phyloP scores from a whole-genome alignment of 129 eudicot genomes.

The Cynara cardunculus region DNA sequence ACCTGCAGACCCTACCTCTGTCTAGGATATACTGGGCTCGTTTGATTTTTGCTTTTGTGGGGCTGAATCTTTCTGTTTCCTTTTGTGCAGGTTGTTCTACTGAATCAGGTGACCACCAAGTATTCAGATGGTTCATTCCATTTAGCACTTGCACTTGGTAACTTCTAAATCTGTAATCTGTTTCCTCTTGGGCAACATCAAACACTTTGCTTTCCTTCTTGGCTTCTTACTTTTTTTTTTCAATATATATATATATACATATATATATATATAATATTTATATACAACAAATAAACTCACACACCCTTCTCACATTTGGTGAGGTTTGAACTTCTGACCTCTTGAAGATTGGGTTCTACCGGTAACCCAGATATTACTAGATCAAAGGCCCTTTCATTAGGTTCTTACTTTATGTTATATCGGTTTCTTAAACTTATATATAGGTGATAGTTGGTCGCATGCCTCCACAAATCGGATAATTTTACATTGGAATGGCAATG shows the following conservation, averaged over 20 bases:
- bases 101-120: slow-evolving; percentile 90
- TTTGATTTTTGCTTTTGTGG: background rate
- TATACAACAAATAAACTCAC: background rate
- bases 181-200: background rate
- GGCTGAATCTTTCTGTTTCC: background rate
- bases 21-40: too few species aligned
- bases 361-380: background rate
- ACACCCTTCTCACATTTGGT: background rate
- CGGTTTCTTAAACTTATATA: slow-evolving; percentile 13
- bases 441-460: slow-evolving; percentile 98
- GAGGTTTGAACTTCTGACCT: background rate
- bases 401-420: background rate
- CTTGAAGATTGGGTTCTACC: background rate
- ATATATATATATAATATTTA: background rate
- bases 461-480: slow-evolving; percentile 85
- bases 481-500: slow-evolving; percentile 81
- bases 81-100: slow-evolving; percentile 67
- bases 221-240: background rate
- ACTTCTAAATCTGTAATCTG: background rate
- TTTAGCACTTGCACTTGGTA: slow-evolving; percentile 91
- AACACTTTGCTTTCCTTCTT: background rate
- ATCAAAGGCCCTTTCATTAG: background rate
- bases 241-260: too few species aligned
- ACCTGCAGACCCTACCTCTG: too few species aligned
- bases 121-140: slow-evolving; percentile 70